Conservation (phyloP, 106 monocot species). For the Hemerocallis citrina region DNA sequence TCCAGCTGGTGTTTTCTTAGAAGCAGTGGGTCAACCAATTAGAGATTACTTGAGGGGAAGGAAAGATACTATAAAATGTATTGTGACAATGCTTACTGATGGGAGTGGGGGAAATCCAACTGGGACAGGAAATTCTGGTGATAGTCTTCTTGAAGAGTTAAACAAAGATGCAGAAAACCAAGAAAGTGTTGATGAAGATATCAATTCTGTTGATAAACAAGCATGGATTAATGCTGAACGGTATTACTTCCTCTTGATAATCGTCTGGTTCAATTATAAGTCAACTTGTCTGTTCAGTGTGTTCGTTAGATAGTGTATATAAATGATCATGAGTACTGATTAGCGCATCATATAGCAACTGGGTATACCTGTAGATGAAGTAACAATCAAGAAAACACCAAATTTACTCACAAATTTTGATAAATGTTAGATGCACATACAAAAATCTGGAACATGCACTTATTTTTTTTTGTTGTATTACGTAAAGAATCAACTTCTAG, state of each 20-base stretch:
- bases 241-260: constrained; percentile 30
- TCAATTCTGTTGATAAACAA: constrained; percentile 67
- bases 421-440: too few species aligned
- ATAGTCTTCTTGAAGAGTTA: constrained; percentile 91
- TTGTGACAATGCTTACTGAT: constrained; percentile 97
- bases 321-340: too few species aligned
- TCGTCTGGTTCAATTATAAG: neutral
- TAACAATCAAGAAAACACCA: too few species aligned
- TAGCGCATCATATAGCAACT: too few species aligned
- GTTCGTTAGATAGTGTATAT: too few species aligned
- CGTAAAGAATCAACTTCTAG: neutral
- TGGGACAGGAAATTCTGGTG: constrained; percentile 55
- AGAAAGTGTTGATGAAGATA: constrained; percentile 65
- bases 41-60: constrained; percentile 89
- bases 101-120: constrained; percentile 64
- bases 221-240: constrained; percentile 86
- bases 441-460: neutral
- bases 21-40: constrained; percentile 96
- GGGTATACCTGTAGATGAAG: too few species aligned
- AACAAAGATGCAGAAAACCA: constrained; percentile 87
- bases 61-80: constrained; percentile 98
- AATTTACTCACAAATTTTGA: too few species aligned
- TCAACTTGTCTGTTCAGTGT: neutral
- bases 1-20: constrained; percentile 92
- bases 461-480: neutral